Base-by-base conservation (phyloP, 305 asterid genomes). In the Solanum hybrid region DNA sequence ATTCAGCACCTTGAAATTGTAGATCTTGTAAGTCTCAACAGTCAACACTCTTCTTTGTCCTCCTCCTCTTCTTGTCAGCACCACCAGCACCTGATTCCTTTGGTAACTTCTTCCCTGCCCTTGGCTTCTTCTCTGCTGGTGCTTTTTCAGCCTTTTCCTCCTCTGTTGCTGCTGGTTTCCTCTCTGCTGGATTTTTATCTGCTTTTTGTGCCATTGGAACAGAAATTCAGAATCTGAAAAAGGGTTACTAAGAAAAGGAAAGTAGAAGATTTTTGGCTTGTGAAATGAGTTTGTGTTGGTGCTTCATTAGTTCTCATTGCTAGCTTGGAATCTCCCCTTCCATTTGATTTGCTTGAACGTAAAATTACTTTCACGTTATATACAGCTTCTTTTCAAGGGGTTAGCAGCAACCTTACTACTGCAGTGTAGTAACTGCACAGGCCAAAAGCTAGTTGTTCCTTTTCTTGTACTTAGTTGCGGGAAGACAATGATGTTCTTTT, bases 351-450 rank as follows among this genome's bases (percentile, higher is more conserved):
- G 56, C 88, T 86, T 78, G 56, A 69, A 34, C 60, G 29, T 27
- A 89, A 34, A 71, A 4, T 40, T 82, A 82, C 73, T 82, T 42
- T 88, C 80, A 71, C 27, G 81, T 88, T 26, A 69, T 71, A 42
- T 29, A 40, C 75, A 56, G 90, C 76, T 88, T 88, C 76, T 31
- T 85, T 89, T 86, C 34, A 78, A 76, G 88, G 77, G 87, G 86
- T 86, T 78, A 79, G 69, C n/a, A 51, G 76, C 32, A 85, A 85
- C 87, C 72, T 36, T 82, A 85, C 24, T 27, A 45, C 40, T 85
- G n/a, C 66, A 15, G 66, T 6, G 66, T 15, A 51, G 66, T 51
- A 15, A 51, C 66, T 51, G 73, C 13, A 45, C 87, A 29, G 3
- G 38, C 38, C 77, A 56, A 88, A 24, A 34, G 78, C n/a, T 77